A percentile compares a stretch with the other conserved stretches of the same genome.
Conservation (phyloP, 352 stramenopile species). For the Phytophthora gonapodyides region DNA sequence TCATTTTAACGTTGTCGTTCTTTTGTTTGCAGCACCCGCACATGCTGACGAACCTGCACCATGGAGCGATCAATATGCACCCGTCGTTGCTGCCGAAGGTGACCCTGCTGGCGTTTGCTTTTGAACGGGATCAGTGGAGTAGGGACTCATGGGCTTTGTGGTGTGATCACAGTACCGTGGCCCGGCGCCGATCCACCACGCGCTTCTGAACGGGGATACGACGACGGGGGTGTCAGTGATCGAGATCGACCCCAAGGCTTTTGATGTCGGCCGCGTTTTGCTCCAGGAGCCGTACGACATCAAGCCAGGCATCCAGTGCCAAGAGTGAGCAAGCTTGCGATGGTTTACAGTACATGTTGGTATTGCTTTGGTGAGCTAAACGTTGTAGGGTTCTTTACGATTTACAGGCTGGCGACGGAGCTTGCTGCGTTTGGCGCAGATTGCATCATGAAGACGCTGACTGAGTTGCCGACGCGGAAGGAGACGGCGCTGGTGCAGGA, state of each 20-base stretch:
- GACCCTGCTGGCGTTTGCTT: neutral
- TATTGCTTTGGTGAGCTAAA: neutral
- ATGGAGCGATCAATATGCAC: slow-evolving; percentile 90
- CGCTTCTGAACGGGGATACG: slow-evolving; percentile 76
- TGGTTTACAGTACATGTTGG: neutral
- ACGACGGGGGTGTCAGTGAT: slow-evolving; percentile 85
- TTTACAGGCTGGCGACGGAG: slow-evolving; percentile 45
- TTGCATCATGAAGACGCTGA: slow-evolving; percentile 71
- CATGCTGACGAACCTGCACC: slow-evolving; percentile 63
- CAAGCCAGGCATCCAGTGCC: slow-evolving; percentile 54
- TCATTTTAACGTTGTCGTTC: slow-evolving; percentile 6
- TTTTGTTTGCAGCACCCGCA: slow-evolving; percentile 59
- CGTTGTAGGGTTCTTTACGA: neutral
- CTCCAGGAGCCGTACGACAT: slow-evolving; percentile 55
- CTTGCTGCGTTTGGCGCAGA: slow-evolving; percentile 63
- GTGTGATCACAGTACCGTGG: slow-evolving; percentile 63
- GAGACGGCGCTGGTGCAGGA: slow-evolving; percentile 53
- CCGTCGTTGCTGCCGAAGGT: slow-evolving; percentile 85
- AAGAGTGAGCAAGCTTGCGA: slow-evolving; percentile 47
- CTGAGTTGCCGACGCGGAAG: slow-evolving; percentile 56
- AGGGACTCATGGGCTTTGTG: neutral
- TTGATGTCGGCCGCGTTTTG: slow-evolving; percentile 83
- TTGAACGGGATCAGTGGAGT: too few species aligned
- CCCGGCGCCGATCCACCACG: slow-evolving; percentile 85
- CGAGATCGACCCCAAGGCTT: slow-evolving; percentile 83